Evolutionary conservation across 257 asterid species (phyloP).

Genomic region (Forsythia suspensa): DNA sequence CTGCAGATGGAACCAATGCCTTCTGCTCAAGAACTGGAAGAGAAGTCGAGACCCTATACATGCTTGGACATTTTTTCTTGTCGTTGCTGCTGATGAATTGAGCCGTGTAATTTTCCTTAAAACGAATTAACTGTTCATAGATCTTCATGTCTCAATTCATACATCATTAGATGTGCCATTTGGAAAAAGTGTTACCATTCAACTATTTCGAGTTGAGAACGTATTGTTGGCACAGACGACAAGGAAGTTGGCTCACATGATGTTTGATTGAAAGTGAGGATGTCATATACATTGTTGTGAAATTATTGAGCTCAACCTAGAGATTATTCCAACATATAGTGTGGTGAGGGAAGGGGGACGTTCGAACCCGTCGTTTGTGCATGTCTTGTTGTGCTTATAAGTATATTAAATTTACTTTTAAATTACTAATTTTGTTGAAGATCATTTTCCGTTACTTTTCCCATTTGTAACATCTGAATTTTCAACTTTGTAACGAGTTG

Average conservation of each 20-base stretch:
- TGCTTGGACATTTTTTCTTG: constrained; percentile 68
- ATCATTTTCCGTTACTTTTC: background rate
- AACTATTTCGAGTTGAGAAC: background rate
- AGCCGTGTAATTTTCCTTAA: background rate
- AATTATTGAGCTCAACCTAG: background rate
- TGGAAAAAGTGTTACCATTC: background rate
- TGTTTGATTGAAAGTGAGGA: background rate
- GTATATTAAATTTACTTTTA: background rate
- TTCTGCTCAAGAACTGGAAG: constrained; percentile 63
- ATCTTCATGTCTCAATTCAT: background rate
- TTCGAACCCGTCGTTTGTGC: background rate
- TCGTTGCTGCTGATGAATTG: constrained; percentile 64
- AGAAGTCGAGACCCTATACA: constrained; percentile 71
- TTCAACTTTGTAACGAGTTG: no score
- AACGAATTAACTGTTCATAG: background rate
- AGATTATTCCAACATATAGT: background rate
- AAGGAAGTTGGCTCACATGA: background rate
- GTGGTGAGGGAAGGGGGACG: background rate
- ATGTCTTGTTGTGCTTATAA: background rate
- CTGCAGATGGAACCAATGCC: constrained; percentile 74
- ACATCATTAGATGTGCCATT: background rate
- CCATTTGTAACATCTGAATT: background rate
- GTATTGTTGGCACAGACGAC: background rate
- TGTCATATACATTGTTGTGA: background rate
- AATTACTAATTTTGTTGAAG: background rate